Percentiles rank a stretch among this genome's conserved stretches.
These are phyloP conservation scores for Blastobotrys attinorum DNA, from an alignment of 805 yeast genomes.

Conservation along the genomic window DNA sequence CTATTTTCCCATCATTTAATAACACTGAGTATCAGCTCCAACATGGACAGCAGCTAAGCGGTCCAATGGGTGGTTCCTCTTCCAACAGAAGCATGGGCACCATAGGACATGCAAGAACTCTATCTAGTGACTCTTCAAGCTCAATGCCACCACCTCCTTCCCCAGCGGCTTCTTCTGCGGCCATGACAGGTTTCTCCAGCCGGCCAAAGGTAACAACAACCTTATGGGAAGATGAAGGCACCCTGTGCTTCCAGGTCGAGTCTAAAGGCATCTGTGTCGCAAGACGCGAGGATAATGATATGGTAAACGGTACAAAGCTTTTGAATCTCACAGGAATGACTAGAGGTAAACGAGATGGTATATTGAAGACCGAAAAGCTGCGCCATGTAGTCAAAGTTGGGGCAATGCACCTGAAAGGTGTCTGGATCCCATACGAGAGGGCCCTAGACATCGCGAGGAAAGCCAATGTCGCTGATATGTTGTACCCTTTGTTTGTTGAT, in stretches of 20 bases:
- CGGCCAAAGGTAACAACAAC: constrained; percentile 66
- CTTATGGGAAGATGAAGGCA: constrained; percentile 87
- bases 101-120: not conserved
- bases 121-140: not conserved
- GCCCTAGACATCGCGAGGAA: constrained; percentile 78
- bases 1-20: not conserved
- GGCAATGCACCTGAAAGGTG: constrained; percentile 82
- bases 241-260: constrained; percentile 78
- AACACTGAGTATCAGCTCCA: not conserved
- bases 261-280: constrained; percentile 75
- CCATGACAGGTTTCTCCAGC: constrained; percentile 30
- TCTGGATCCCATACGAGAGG: constrained; percentile 82
- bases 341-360: constrained; percentile 79
- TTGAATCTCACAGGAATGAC: constrained; percentile 83
- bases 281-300: constrained; percentile 75
- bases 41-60: not conserved
- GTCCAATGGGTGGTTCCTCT: not conserved
- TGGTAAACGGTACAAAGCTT: constrained; percentile 80
- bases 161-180: not conserved
- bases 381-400: constrained; percentile 81
- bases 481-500: constrained; percentile 63
- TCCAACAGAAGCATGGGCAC: not conserved
- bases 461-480: constrained; percentile 61
- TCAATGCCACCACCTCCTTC: not conserved
- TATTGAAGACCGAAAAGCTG: constrained; percentile 65